Base-by-base conservation (phyloP, 1,139 yeast species). In the Yamadazyma songkhlaensis region DNA sequence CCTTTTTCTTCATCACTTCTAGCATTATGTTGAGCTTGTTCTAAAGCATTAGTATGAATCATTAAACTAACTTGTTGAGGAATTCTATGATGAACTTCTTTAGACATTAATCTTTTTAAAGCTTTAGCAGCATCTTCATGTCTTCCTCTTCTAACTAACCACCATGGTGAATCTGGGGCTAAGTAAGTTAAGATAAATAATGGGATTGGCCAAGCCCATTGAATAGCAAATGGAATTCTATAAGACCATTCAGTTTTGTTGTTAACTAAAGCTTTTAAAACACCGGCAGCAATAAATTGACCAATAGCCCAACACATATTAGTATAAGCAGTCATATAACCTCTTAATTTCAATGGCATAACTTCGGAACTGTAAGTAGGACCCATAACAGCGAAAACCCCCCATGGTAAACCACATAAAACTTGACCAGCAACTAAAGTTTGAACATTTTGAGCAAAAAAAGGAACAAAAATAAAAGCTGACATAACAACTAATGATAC, bases 291-390 rank as follows among this genome's bases (percentile, higher is more conserved):
- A 29, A 59, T 45, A 39, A 59, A 57, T 40, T 59, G 64, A 31
- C 64, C 64, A 35, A 53, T 54, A 34, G 59, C 63, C 62, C 62
- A 59, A 42, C 60, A 57, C 49, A 58, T 47, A 43, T 58, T 59
- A 25, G 57, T 58, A 37, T 53, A 56, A 24, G 64, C 55, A 28
- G 61, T 49, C 34, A 56, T 46, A 33, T 54, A 52, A 23, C 60
- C 60, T 39, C 62, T 43, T 29, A 57, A 44, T 6, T 49, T 47
- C 34, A 49, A 33, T 4, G 60, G 60, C 36, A 50, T 43, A 9
- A 57, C 51, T 45, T 57, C 62, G 3, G 59, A 53, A 13, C 53
- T 41, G 35, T 57, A 57, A 11, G 54, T 48, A 6, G 57, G 56
- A 17, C 60, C 60, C 52, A 57, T 53, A 31, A 57, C 53, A 3